phyloP scores from a whole-genome alignment of 1,139 yeast species.

The Debaryomycetaceae sp. region DNA sequence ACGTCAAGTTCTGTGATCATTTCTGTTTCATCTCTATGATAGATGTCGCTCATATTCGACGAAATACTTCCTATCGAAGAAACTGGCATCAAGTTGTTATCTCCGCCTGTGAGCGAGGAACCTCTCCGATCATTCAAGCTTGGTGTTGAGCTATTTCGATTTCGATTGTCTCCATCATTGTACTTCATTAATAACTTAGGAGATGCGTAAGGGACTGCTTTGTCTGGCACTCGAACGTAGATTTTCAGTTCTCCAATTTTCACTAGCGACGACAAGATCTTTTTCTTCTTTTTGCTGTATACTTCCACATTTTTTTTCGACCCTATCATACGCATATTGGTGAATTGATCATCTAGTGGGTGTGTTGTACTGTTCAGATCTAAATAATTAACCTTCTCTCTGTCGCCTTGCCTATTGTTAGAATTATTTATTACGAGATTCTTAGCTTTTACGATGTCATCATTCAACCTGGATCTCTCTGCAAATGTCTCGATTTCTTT shows the following conservation, averaged over 20 bases:
- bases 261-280: conserved; percentile 31
- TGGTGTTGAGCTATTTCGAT: neutral
- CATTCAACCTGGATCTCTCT: conserved; percentile 23
- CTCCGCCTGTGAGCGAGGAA: neutral
- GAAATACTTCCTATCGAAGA: conserved; percentile 3
- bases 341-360: neutral
- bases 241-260: conserved; percentile 36
- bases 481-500: conserved; percentile 35
- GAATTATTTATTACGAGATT: conserved; percentile 20
- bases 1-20: conserved; percentile 22
- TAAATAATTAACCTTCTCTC: neutral
- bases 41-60: conserved; percentile 28
- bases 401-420: conserved; percentile 7
- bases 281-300: conserved; percentile 39
- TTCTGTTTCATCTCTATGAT: conserved; percentile 27
- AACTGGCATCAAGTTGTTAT: conserved; percentile 2
- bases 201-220: conserved; percentile 35
- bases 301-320: conserved; percentile 19
- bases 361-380: neutral
- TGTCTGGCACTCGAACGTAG: conserved; percentile 32
- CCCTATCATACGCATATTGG: conserved; percentile 22
- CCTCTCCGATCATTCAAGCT: neutral
- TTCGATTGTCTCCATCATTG: conserved; percentile 18
- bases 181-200: conserved; percentile 39
- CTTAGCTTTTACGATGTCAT: conserved; percentile 32